phyloP scores from a whole-genome alignment of 2,329 filamentous ascomycete species.

The Sclerotinia glacialis region DNA sequence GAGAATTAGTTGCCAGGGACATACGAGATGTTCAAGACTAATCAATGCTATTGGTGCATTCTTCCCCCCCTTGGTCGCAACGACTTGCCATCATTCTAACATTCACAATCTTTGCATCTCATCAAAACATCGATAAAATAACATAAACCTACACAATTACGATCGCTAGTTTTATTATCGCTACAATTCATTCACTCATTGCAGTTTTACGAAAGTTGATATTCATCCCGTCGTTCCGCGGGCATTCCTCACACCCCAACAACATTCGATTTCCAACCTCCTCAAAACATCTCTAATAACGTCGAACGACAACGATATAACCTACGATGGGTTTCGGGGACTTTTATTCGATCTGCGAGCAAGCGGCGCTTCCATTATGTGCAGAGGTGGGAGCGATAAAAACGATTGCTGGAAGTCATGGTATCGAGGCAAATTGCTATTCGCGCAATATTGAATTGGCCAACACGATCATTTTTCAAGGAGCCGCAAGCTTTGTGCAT shows the following conservation, averaged over 20 bases:
- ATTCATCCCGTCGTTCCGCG: constrained; percentile 16
- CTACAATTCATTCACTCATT: constrained; percentile 29
- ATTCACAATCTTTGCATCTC: constrained; percentile 20
- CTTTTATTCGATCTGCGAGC: constrained; percentile 82
- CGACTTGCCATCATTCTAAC: constrained; percentile 20
- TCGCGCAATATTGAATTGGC: constrained; percentile 92
- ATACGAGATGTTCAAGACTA: constrained; percentile 20
- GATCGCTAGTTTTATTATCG: constrained; percentile 22
- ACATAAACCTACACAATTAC: constrained; percentile 25
- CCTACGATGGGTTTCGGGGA: constrained; percentile 78
- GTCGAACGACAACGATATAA: constrained; percentile 17
- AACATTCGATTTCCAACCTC: constrained; percentile 24
- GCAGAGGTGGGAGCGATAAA: constrained; percentile 75
- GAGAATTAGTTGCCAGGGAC: constrained; percentile 1
- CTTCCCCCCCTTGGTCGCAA: constrained; percentile 10
- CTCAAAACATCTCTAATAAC: constrained; percentile 25
- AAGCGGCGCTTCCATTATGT: constrained; percentile 83
- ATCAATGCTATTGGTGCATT: constrained; percentile 19
- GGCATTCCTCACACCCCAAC: constrained; percentile 20
- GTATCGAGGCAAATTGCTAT: constrained; percentile 89
- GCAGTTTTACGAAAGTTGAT: constrained; percentile 7
- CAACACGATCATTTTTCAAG: constrained; percentile 98
- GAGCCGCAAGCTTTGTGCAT: constrained; percentile 85
- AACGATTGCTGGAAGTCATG: constrained; percentile 62
- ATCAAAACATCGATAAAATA: constrained; percentile 20